Evolutionary conservation across 129 eudicot genomes (phyloP).

Genomic region (Flaveria bidentis): DNA sequence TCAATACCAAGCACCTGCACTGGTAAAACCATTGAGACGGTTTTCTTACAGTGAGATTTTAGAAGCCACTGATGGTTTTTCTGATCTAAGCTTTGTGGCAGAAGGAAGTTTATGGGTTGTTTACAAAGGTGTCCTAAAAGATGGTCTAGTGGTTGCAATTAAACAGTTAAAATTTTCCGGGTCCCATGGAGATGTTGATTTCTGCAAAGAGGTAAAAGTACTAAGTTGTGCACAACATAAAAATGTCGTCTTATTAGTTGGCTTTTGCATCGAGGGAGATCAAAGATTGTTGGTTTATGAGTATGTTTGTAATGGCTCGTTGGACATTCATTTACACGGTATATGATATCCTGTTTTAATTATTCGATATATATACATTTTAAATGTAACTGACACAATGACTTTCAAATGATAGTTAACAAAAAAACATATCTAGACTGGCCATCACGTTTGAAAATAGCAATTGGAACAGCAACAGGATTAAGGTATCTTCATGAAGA

Average conservation of each 20-base stretch:
- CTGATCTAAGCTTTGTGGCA: slow-evolving; percentile 65
- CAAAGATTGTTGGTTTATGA: slow-evolving; percentile 73
- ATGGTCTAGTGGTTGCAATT: slow-evolving; percentile 78
- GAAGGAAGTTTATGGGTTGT: slow-evolving; percentile 78
- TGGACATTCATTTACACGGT: slow-evolving; percentile 88
- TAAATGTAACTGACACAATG: neutral
- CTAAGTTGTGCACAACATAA: slow-evolving; percentile 93
- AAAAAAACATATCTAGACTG: slow-evolving; percentile 51
- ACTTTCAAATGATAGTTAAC: slow-evolving; percentile 42
- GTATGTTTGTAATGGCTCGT: slow-evolving; percentile 84
- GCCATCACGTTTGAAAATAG: slow-evolving; percentile 73
- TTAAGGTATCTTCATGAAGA: slow-evolving; percentile 96
- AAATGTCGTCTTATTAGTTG: slow-evolving; percentile 89
- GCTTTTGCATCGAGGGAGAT: slow-evolving; percentile 73
- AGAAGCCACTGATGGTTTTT: slow-evolving; percentile 75
- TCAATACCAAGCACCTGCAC: slow-evolving; percentile 80
- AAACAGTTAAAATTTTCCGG: slow-evolving; percentile 68
- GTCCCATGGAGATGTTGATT: slow-evolving; percentile 80
- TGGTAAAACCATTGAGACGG: slow-evolving; percentile 75
- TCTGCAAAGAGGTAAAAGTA: slow-evolving; percentile 78
- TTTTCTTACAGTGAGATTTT: slow-evolving; percentile 66
- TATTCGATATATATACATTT: slow-evolving; percentile 4
- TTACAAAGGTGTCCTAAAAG: slow-evolving; percentile 67
- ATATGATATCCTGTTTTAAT: slow-evolving; percentile 11
- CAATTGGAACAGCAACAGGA: slow-evolving; percentile 93